A percentile compares a stretch with the other conserved stretches of the same genome.
These are phyloP conservation scores for Sporormia fimetaria DNA, from an alignment of 495 filamentous ascomycete species.

Conservation along the genomic window DNA sequence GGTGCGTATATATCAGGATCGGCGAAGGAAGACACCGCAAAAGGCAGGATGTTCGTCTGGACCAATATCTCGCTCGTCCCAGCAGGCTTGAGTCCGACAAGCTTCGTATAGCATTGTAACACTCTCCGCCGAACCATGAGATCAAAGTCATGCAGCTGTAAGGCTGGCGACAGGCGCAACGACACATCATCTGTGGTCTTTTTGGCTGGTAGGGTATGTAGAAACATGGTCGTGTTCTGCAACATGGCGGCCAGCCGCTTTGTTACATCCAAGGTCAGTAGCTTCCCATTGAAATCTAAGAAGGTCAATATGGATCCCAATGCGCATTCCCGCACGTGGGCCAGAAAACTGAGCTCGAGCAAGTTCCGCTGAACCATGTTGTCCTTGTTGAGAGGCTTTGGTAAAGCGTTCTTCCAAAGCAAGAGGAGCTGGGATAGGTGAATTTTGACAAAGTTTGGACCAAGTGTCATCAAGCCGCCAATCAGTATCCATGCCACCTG, in stretches of 20 bases:
- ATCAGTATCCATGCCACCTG: slow-evolving; percentile 98
- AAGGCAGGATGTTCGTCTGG: slow-evolving; percentile 86
- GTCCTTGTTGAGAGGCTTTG: slow-evolving; percentile 84
- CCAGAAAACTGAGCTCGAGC: slow-evolving; percentile 82
- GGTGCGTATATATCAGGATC: slow-evolving; percentile 81
- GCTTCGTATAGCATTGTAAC: slow-evolving; percentile 83
- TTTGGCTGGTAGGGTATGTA: slow-evolving; percentile 68
- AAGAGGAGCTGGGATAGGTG: slow-evolving; percentile 89
- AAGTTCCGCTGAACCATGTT: slow-evolving; percentile 69
- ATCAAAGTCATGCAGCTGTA: slow-evolving; percentile 84
- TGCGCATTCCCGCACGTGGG: slow-evolving; percentile 92
- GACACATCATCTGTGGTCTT: slow-evolving; percentile 82
- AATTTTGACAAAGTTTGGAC: slow-evolving; percentile 98
- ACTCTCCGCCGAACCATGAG: slow-evolving; percentile 90
- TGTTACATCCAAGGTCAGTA: slow-evolving; percentile 90
- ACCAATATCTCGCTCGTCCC: slow-evolving; percentile 73
- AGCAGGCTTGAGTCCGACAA: slow-evolving; percentile 73
- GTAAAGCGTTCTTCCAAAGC: slow-evolving; percentile 96
- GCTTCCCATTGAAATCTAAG: slow-evolving; percentile 81
- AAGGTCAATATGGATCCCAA: slow-evolving; percentile 85
- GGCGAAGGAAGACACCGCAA: slow-evolving; percentile 83
- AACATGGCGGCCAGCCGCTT: slow-evolving; percentile 85
- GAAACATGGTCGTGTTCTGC: slow-evolving; percentile 85
- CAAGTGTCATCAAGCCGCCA: slow-evolving; percentile 89
- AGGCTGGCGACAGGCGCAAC: slow-evolving; percentile 69